Percentiles rank a stretch among this genome's conserved stretches.
Conservation (phyloP, 495 filamentous ascomycete genomes). For the Aspergillus leporis region DNA sequence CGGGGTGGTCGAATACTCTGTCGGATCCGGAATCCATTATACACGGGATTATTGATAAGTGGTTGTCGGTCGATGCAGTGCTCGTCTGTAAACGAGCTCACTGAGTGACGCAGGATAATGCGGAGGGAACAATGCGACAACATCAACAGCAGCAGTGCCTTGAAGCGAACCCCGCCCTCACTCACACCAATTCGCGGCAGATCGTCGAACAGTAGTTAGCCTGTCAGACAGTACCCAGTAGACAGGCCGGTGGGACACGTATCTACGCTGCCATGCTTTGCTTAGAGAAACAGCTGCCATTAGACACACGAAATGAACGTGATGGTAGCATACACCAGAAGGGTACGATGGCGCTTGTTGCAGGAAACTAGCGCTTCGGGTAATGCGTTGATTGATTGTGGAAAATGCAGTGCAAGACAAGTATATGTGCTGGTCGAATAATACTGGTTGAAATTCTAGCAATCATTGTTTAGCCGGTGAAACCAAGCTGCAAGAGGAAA, state of each 20-base stretch:
- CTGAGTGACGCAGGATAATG: constrained; percentile 17
- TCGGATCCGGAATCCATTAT: constrained; percentile 37
- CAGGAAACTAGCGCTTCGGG: neutral
- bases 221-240: constrained; percentile 2
- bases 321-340: too few relatives aligned
- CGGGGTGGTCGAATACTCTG: constrained; percentile 27
- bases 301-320: neutral
- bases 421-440: neutral
- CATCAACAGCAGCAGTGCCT: constrained; percentile 8
- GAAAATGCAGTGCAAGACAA: neutral
- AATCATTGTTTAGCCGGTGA: neutral
- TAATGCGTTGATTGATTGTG: neutral
- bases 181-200: constrained; percentile 8
- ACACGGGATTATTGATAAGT: constrained; percentile 6
- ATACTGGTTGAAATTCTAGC: neutral
- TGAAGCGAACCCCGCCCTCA: constrained; percentile 7
- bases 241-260: constrained; percentile 16
- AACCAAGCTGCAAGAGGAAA: too few relatives aligned
- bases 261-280: constrained; percentile 15
- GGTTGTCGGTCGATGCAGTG: constrained; percentile 11
- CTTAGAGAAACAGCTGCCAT: constrained; percentile 14
- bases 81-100: constrained; percentile 2
- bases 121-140: constrained; percentile 10
- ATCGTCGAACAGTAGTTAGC: constrained; percentile 2
- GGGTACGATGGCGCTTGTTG: neutral